Base-by-base conservation (phyloP, 306 rosid genomes). In the Benincasa hispida region DNA sequence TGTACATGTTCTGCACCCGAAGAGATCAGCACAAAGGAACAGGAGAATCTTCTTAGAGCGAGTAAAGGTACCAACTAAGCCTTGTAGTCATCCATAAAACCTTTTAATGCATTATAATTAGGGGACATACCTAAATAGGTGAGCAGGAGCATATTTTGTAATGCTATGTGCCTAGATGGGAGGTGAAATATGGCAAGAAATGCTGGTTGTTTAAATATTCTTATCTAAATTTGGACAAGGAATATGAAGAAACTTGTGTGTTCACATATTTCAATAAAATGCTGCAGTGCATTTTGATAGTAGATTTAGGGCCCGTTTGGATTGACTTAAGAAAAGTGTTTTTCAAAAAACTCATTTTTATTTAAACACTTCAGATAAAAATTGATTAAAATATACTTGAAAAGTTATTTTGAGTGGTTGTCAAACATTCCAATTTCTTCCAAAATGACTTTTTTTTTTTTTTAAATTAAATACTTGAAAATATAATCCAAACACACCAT, bases 41-140 rank as follows among this genome's bases (percentile, higher is more conserved):
- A 90, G 79, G 92, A 89, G 78, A 89, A 81, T 83, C 93, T 92
- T 82, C 75, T 87, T 48, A 88, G 88, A 88, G 77, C 86, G 76
- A 83, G 72, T 81, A 88, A 81, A 87, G 99, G 99, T 95, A 69
- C 61, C 82, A 67, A 76, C n/a, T 17, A 37, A 41, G 58, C 48
- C 68, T 48, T 50, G 27, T 76, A 17, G 59, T 60, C 53, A 27
- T 70, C 39, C 21, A 27, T 50, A 48, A 41, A 27, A 25, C 60
- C 76, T 72, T 48, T 48, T 27, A 24, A 10, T 22, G 50, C 21
- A 42, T 30, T 72, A 27, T 28, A 19, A 10, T 54, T 53, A 34
- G 32, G 11, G 39, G 48, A 30, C 62, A 53, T 27, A 28, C 77
- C 48, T 50, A 32, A 34, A 53, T n/a, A 28, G 34, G 53, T 55